Conservation (phyloP, 2,329 filamentous ascomycete species). For the Diaporthe ilicicola region DNA sequence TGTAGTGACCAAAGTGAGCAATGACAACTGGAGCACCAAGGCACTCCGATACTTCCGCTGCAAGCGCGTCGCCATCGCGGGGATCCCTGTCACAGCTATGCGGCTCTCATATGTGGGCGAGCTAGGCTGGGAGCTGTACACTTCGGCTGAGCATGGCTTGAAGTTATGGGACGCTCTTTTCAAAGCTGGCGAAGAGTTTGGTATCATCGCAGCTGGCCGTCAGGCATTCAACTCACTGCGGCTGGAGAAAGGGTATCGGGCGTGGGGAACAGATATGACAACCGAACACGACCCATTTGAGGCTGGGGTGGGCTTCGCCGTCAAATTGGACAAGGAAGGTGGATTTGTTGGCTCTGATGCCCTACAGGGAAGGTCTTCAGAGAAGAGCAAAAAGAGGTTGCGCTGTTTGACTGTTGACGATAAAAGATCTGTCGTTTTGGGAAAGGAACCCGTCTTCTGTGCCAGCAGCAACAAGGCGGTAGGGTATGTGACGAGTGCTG, state of each 20-base stretch:
- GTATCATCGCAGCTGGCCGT: constrained; percentile 66
- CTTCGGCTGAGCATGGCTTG: constrained; percentile 65
- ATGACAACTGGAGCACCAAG: constrained; percentile 54
- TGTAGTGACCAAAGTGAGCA: constrained; percentile 55
- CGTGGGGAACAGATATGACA: constrained; percentile 66
- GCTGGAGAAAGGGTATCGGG: constrained; percentile 67
- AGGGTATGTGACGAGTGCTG: constrained; percentile 69
- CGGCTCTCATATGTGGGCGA: constrained; percentile 70
- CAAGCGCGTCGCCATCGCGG: constrained; percentile 58
- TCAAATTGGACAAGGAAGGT: constrained; percentile 55
- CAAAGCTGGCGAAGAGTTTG: constrained; percentile 61
- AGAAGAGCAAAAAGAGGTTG: constrained; percentile 46
- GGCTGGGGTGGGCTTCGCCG: constrained; percentile 60
- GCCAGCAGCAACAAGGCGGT: constrained; percentile 48
- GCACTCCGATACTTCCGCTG: constrained; percentile 59
- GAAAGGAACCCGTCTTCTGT: constrained; percentile 68
- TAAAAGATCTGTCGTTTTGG: constrained; percentile 63
- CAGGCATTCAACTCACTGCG: constrained; percentile 66
- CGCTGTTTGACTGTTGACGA: constrained; percentile 65
- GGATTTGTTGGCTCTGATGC: constrained; percentile 61
- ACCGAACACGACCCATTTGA: constrained; percentile 69
- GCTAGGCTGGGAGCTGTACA: constrained; percentile 69
- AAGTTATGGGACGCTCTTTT: constrained; percentile 67
- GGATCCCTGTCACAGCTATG: constrained; percentile 64
- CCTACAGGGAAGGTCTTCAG: constrained; percentile 50